A percentile compares a stretch with the other conserved stretches of the same genome.
phyloP scores from a whole-genome alignment of 768 basidiomycete species.

The Pisolithus marmoratus region DNA sequence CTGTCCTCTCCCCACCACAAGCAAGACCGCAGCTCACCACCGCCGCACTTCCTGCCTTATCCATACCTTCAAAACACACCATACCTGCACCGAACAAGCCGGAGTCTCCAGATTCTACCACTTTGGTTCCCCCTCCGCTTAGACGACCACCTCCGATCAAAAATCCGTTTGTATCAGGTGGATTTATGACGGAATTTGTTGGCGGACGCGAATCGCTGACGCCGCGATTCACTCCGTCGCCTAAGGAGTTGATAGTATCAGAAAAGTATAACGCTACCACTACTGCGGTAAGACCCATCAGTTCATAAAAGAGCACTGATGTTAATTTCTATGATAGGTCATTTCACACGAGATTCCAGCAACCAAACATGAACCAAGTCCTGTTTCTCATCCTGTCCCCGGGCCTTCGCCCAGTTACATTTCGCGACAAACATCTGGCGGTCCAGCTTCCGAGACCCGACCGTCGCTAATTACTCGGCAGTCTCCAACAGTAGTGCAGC shows the following conservation, averaged over 20 bases:
- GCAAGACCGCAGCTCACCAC: not conserved
- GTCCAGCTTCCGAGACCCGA: constrained; percentile 10
- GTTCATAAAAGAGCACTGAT: not conserved
- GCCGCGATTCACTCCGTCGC: constrained; percentile 8
- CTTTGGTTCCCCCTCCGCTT: not conserved
- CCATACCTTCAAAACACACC: constrained; percentile 2
- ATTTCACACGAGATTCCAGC: constrained; percentile 9
- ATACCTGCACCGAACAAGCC: constrained; percentile 5
- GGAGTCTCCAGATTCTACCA: constrained; percentile 2
- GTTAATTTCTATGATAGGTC: constrained; percentile 7
- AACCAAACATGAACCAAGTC: constrained; percentile 17
- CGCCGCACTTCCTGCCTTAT: constrained; percentile 10
- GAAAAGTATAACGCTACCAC: constrained; percentile 1
- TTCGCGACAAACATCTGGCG: constrained; percentile 5
- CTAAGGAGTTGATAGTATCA: constrained; percentile 16
- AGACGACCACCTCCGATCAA: constrained; percentile 17
- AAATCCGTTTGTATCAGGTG: constrained; percentile 49
- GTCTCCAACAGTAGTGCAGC: constrained; percentile 6
- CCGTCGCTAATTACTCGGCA: constrained; percentile 3
- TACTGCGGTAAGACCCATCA: constrained; percentile 8
- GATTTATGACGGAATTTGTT: constrained; percentile 42
- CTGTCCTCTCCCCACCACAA: constrained; percentile 16
- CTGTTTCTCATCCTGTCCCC: constrained; percentile 9
- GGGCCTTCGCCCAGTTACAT: constrained; percentile 7
- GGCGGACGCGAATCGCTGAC: constrained; percentile 20